Evolutionary conservation across 179 eudicot species (phyloP).

Genomic region (Beta macrorhiza): DNA sequence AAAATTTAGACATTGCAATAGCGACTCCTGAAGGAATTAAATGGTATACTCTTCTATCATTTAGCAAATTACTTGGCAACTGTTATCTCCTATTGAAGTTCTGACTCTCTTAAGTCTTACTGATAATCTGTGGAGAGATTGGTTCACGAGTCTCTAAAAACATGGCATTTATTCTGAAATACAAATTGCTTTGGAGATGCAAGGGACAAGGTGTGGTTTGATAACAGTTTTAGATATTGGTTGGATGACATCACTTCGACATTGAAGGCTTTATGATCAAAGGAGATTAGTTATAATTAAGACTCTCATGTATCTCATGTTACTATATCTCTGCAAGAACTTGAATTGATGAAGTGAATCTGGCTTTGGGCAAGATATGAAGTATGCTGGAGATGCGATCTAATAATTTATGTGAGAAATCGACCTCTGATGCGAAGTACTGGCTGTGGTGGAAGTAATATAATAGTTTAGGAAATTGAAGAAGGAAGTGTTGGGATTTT

Average conservation of each 20-base stretch:
- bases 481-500: not conserved
- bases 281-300: not conserved
- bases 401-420: not conserved
- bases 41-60: conserved; percentile 46
- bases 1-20: conserved; percentile 86
- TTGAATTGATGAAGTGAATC: not conserved
- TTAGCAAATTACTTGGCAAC: not conserved
- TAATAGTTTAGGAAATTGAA: not conserved
- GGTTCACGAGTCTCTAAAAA: not conserved
- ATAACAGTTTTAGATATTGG: not conserved
- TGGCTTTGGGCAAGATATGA: not conserved
- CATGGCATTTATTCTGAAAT: not conserved
- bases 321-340: not conserved
- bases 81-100: not conserved
- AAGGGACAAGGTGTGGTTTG: not conserved
- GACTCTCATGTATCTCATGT: no score
- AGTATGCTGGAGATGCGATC: not conserved
- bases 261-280: not conserved
- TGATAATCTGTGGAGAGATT: not conserved
- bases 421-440: not conserved
- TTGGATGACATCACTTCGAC: not conserved
- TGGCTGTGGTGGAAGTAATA: not conserved
- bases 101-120: conserved; percentile 1
- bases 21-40: conserved; percentile 88
- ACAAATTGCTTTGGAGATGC: not conserved